Evolutionary conservation across 768 basidiomycete species (phyloP).

Genomic region (Russula griseocarnosa): DNA sequence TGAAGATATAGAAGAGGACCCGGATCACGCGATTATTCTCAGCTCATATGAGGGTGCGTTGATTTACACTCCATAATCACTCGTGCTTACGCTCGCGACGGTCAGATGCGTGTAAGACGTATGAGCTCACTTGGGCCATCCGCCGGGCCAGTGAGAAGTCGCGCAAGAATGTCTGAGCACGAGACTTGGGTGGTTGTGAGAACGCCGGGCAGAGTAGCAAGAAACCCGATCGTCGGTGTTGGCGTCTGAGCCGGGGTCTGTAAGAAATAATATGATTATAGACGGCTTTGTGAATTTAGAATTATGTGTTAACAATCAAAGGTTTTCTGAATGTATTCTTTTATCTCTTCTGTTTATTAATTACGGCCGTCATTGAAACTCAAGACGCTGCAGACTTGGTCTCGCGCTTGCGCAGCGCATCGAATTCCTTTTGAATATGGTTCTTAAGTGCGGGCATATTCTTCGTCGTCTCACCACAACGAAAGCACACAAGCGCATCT

Average conservation of each 20-base stretch:
- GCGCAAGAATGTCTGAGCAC: conserved; percentile 35
- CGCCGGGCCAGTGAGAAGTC: conserved; percentile 71
- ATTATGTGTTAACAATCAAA: conserved; percentile 6
- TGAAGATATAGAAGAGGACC: conserved; percentile 85
- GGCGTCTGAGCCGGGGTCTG: background rate
- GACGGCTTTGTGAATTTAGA: background rate
- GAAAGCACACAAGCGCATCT: conserved; percentile 63
- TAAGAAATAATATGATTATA: conserved; percentile 9
- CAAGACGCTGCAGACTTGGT: background rate
- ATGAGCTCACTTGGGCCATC: conserved; percentile 93
- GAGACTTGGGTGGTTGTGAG: background rate
- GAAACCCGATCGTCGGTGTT: conserved; percentile 3
- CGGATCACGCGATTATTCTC: conserved; percentile 74
- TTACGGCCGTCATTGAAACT: background rate
- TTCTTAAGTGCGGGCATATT: conserved; percentile 72
- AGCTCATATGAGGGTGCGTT: conserved; percentile 75
- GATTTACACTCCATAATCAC: background rate
- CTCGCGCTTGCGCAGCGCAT: conserved; percentile 31
- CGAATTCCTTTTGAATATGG: conserved; percentile 75
- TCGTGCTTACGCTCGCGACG: conserved; percentile 4
- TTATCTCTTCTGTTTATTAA: background rate
- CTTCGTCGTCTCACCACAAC: conserved; percentile 56
- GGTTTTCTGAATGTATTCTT: background rate
- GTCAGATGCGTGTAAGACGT: conserved; percentile 79
- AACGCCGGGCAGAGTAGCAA: background rate